phyloP scores from a whole-genome alignment of 73 alveolate species.

The Paramecium tetraurelia region DNA sequence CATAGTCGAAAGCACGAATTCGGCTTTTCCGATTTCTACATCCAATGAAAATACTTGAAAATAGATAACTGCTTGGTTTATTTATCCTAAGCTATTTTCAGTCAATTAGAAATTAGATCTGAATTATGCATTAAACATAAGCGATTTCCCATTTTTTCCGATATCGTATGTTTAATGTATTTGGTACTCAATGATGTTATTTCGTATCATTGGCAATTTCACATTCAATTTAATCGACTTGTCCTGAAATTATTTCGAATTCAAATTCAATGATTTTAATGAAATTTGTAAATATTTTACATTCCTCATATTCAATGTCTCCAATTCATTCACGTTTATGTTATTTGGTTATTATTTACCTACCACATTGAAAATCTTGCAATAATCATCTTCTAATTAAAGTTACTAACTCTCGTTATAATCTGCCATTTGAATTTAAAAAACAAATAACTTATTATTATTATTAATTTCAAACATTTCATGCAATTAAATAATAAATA shows the following conservation, averaged over 20 bases:
- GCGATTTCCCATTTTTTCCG: neutral
- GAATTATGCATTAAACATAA: neutral
- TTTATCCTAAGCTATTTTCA: neutral
- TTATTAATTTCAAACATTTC: neutral
- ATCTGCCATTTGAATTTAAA: neutral
- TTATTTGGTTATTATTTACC: neutral
- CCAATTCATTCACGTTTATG: neutral
- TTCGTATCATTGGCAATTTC: neutral
- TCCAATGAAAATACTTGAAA: neutral
- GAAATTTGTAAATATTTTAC: neutral
- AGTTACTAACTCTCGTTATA: neutral
- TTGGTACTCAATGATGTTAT: neutral
- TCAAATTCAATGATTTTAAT: neutral
- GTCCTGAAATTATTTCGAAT: neutral
- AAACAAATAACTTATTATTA: neutral
- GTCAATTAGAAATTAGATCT: slow-evolving; percentile 1
- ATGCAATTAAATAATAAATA: too few relatives aligned
- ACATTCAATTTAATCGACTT: neutral
- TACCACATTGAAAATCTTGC: neutral
- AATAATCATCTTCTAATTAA: neutral
- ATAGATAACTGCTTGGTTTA: neutral
- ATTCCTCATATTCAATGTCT: neutral
- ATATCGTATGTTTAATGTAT: neutral
- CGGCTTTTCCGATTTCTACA: neutral
- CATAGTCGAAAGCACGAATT: neutral